Conservation (phyloP, 1,284 basidiomycete species). For the Filobasidium uniguttulatum region DNA sequence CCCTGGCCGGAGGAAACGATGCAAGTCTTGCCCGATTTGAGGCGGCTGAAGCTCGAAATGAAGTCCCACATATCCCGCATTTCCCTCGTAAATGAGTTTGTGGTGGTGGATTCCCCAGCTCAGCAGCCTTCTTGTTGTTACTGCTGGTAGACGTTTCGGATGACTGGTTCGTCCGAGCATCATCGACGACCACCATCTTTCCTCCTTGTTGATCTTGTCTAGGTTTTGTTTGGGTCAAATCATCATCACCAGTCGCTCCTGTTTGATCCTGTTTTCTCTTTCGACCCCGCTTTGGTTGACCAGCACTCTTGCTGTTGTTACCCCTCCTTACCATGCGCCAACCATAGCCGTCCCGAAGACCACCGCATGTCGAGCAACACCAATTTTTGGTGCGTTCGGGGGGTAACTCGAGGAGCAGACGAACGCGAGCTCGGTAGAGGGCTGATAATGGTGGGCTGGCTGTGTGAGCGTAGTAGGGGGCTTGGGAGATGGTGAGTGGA, state of each 20-base stretch:
- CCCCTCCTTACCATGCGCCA: slow-evolving; percentile 15
- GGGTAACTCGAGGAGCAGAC: slow-evolving; percentile 18
- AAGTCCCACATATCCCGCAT: slow-evolving; percentile 20
- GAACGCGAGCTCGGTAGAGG: slow-evolving; percentile 25
- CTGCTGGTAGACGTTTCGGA: too few species aligned
- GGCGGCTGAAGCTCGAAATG: slow-evolving; percentile 12
- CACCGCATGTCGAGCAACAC: slow-evolving; percentile 27
- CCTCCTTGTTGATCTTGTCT: slow-evolving; percentile 7
- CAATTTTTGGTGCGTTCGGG: slow-evolving; percentile 12
- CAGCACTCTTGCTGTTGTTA: slow-evolving; percentile 11
- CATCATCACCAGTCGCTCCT: background rate
- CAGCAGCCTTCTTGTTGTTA: too few species aligned
- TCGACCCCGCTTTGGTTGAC: too few species aligned
- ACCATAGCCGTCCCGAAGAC: slow-evolving; percentile 21
- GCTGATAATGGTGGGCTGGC: slow-evolving; percentile 25
- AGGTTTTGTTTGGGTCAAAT: slow-evolving; percentile 7
- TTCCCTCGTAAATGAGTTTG: too few species aligned
- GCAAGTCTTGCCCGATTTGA: slow-evolving; percentile 11
- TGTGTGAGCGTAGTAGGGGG: slow-evolving; percentile 19
- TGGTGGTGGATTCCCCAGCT: too few species aligned
- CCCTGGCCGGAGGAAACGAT: slow-evolving; percentile 17
- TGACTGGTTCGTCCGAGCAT: too few species aligned
- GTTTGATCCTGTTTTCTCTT: slow-evolving; percentile 4
- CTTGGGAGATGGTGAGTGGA: slow-evolving; percentile 9
- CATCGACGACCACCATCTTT: too few species aligned